phyloP scores from a whole-genome alignment of 2,329 filamentous ascomycete genomes.

The Colletotrichum sojae region DNA sequence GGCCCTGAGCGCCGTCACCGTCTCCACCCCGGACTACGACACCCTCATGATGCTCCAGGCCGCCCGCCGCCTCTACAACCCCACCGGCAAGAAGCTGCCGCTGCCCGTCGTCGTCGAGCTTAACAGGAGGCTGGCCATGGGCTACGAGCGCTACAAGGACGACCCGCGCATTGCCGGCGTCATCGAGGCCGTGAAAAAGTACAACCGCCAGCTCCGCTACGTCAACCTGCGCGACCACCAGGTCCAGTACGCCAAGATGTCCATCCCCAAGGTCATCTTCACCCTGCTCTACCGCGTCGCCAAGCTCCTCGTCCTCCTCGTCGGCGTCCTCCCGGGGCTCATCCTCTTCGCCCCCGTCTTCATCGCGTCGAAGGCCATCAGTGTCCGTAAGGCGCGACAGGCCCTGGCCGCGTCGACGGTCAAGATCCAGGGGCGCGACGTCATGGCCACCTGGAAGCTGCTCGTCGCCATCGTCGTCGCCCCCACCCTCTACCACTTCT shows the following conservation, averaged over 20 bases:
- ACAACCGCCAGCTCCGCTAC: conserved; percentile 89
- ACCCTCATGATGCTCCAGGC: conserved; percentile 98
- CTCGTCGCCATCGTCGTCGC: conserved; percentile 89
- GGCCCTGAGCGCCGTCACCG: conserved; percentile 87
- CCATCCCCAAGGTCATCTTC: conserved; percentile 80
- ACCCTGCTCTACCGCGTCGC: conserved; percentile 84
- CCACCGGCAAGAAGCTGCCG: conserved; percentile 92
- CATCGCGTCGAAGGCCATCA: conserved; percentile 86
- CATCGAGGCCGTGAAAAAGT: conserved; percentile 82
- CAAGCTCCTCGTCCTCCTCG: conserved; percentile 82
- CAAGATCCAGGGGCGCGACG: conserved; percentile 89
- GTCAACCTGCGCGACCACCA: conserved; percentile 94
- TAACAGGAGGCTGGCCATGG: conserved; percentile 90
- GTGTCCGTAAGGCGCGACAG: conserved; percentile 84
- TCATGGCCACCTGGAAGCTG: conserved; percentile 95
- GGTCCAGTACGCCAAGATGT: conserved; percentile 91
- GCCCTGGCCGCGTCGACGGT: conserved; percentile 89
- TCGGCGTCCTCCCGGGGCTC: conserved; percentile 88
- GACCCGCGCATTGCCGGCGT: conserved; percentile 86
- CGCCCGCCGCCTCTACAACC: conserved; percentile 92
- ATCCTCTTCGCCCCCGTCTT: conserved; percentile 92
- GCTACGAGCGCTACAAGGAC: conserved; percentile 93
- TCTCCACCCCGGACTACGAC: conserved; percentile 94
- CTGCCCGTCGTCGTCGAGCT: conserved; percentile 94
- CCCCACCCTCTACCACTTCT: conserved; percentile 85